Evolutionary conservation across 192 early-diverging fungal species (phyloP).

Genomic region (Gonapodya prolifera): DNA sequence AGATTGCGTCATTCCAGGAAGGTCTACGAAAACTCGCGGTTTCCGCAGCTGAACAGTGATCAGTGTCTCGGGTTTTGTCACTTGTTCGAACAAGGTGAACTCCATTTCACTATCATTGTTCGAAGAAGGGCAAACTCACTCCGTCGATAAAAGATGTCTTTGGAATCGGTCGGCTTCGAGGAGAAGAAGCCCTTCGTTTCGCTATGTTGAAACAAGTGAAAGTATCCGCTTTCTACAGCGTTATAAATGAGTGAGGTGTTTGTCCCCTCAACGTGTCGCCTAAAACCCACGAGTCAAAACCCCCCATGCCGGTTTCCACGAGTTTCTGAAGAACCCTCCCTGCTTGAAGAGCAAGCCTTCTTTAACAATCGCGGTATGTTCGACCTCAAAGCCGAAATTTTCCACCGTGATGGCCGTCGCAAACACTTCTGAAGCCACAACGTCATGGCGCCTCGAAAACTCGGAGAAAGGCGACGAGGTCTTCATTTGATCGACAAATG

Average conservation of each 20-base stretch:
- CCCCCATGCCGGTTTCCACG: background rate
- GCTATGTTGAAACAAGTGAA: background rate
- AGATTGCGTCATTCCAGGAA: background rate
- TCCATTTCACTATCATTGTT: too few relatives aligned
- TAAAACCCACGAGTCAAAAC: background rate
- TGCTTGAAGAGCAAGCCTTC: background rate
- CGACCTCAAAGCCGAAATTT: background rate
- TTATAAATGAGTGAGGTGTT: background rate
- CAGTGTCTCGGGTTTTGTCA: background rate
- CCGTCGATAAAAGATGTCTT: background rate
- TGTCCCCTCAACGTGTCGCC: too few relatives aligned
- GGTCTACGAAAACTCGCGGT: background rate
- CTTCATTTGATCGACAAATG: background rate
- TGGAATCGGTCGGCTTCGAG: background rate
- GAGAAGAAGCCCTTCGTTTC: background rate
- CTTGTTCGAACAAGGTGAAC: too few relatives aligned
- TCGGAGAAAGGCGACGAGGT: background rate
- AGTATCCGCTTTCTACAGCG: background rate
- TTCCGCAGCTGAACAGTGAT: background rate
- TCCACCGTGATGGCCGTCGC: background rate
- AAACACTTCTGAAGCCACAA: background rate
- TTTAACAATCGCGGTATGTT: background rate
- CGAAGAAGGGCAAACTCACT: too few relatives aligned
- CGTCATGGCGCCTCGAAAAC: background rate
- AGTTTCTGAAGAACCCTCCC: background rate